These are phyloP conservation scores for Parathielavia appendiculata DNA, from an alignment of 495 filamentous ascomycete genomes.

Conservation along the genomic window DNA sequence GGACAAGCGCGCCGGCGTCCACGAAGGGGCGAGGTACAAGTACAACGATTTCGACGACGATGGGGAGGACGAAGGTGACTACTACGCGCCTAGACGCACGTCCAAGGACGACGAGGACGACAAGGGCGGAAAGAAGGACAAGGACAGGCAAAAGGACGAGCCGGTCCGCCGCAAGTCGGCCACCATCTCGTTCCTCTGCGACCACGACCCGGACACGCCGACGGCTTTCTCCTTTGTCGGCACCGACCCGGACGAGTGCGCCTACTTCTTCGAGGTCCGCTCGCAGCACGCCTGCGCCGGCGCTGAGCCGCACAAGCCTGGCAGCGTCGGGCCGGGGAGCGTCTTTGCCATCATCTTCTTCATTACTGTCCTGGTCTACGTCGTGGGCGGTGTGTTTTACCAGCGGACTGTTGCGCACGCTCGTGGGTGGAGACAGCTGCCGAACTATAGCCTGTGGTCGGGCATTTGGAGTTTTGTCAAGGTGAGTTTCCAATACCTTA, in stretches of 20 bases:
- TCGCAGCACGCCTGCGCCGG: slow-evolving; percentile 75
- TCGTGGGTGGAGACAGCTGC: slow-evolving; percentile 89
- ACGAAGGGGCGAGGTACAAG: slow-evolving; percentile 35
- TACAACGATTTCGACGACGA: slow-evolving; percentile 27
- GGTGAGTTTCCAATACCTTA: slow-evolving; percentile 49
- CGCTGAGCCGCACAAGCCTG: slow-evolving; percentile 53
- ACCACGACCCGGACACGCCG: slow-evolving; percentile 58
- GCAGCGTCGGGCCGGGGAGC: slow-evolving; percentile 72
- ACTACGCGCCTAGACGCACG: not conserved
- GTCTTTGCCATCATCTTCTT: slow-evolving; percentile 90
- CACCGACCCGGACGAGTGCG: slow-evolving; percentile 75
- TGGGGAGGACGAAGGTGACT: no score
- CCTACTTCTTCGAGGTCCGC: slow-evolving; percentile 97
- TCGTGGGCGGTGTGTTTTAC: slow-evolving; percentile 90
- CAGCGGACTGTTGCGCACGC: slow-evolving; percentile 93
- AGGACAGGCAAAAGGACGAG: slow-evolving; percentile 38
- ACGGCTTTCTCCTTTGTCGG: slow-evolving; percentile 77
- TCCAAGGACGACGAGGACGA: slow-evolving; percentile 37
- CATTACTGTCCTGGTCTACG: slow-evolving; percentile 80
- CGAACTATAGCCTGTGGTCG: slow-evolving; percentile 90
- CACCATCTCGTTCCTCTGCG: slow-evolving; percentile 89
- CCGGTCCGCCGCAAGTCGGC: slow-evolving; percentile 67
- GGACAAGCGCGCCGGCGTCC: slow-evolving; percentile 28
- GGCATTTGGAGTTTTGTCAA: slow-evolving; percentile 76
- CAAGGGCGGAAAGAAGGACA: slow-evolving; percentile 32